These are phyloP conservation scores for Heterococcus sp. DNA, from an alignment of 108 stramenopile genomes.

Conservation along the genomic window DNA sequence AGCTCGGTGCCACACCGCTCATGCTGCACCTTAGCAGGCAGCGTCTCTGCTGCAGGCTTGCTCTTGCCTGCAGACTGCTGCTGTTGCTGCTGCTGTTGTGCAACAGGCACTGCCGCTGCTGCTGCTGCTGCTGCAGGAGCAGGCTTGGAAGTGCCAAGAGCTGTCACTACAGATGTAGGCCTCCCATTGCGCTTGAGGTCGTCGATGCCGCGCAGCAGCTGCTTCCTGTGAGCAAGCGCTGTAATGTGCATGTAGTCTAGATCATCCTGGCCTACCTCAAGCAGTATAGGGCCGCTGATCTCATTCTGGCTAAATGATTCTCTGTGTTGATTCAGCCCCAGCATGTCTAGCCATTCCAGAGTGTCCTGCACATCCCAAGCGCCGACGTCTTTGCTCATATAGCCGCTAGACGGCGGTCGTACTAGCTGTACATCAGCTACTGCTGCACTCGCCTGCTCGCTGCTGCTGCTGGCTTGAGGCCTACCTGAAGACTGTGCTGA, in stretches of 20 bases:
- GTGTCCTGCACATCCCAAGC: conserved; percentile 49
- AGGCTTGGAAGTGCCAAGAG: background rate
- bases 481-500: background rate
- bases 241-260: conserved; percentile 61
- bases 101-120: background rate
- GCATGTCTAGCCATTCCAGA: conserved; percentile 49
- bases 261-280: conserved; percentile 61
- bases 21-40: background rate
- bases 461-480: background rate
- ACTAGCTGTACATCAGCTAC: background rate
- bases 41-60: conserved; percentile 7
- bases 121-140: background rate
- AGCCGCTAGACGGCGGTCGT: background rate
- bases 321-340: conserved; percentile 35
- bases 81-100: background rate
- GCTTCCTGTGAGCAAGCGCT: conserved; percentile 59
- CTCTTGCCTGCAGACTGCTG: background rate
- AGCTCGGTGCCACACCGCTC: background rate
- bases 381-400: conserved; percentile 12
- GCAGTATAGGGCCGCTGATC: conserved; percentile 53
- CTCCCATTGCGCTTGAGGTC: conserved; percentile 31
- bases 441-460: background rate
- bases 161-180: background rate
- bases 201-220: conserved; percentile 56
- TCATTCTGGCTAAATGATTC: conserved; percentile 54